Evolutionary conservation across 306 rosid species (phyloP).

Genomic region (Ceratonia siliqua): DNA sequence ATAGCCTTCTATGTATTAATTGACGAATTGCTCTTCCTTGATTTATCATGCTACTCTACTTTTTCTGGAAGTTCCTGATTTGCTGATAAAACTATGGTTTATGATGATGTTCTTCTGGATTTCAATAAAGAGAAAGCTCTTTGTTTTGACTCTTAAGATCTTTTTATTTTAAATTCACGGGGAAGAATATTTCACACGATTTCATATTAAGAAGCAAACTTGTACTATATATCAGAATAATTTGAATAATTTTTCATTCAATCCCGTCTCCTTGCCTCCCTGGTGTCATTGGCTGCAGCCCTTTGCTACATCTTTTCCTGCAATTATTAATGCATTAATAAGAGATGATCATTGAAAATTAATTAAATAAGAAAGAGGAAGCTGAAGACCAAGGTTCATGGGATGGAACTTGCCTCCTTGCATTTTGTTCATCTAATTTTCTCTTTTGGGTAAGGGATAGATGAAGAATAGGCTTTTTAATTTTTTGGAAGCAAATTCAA

Average conservation of each 20-base stretch:
- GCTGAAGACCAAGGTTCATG: neutral
- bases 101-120: neutral
- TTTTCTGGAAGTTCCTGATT: constrained; percentile 15
- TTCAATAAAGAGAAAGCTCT: neutral
- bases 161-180: neutral
- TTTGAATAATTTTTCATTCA: neutral
- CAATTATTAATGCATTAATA: neutral
- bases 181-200: neutral
- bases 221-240: neutral
- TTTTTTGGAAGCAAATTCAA: neutral
- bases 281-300: neutral
- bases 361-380: constrained; percentile 1
- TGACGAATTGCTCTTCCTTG: neutral
- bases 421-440: neutral
- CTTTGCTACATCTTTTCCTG: neutral
- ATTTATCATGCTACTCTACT: neutral
- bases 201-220: too few species aligned
- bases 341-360: constrained; percentile 18
- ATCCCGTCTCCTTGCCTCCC: neutral
- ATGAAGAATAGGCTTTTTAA: neutral
- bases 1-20: neutral
- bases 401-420: constrained; percentile 2
- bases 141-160: neutral
- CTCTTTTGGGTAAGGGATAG: neutral
- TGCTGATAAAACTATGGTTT: constrained; percentile 25